Base-by-base conservation (phyloP, 257 asterid species). In the Datura wrightii region DNA sequence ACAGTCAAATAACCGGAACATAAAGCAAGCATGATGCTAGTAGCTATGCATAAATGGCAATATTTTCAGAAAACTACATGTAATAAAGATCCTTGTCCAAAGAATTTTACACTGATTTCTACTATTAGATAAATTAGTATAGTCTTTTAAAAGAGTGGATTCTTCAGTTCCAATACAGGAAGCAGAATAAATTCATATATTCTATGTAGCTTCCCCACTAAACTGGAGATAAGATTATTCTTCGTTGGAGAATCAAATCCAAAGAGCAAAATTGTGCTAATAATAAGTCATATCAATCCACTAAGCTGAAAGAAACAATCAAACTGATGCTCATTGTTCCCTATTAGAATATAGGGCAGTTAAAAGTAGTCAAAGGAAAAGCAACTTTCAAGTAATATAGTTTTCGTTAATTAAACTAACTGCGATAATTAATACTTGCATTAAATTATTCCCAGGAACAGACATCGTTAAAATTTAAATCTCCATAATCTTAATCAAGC, bases 281-380 rank as follows among this genome's bases (percentile, higher is more conserved):
- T 72, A n/a, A 71, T 18, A 71, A n/a, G 10, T 71, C 10, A 71
- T 8, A 71, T 44, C 44, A 44, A 44, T 71, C 79, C 58, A 72
- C 58, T 44, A 5, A n/a, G 80, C 58, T 44, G 80, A 44, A 19
- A 10, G n/a, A 44, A 44, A 70, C 7, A 46, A 48, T 46, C 80
- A 74, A 76, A 76, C 62, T 7, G 63, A 14, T 76, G 5, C 82
- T 76, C 4, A 60, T 60, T 60, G 2, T 19, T 60, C 67, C 67
- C 19, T 9, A 60, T 60, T n/a, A 60, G 67, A 24, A 34, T 50
- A 50, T 24, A 24, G n/a, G 44, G 3, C 13, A 24, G 24, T 76
- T 11, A 72, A 37, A 37, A 67, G 2, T 4, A 3, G 8, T 69
- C 79, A 11, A 3, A 76, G 24, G n/a, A 76, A 46, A 36, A 11